Base-by-base conservation (phyloP, 495 filamentous ascomycete genomes). In the Rostrohypoxylon terebratum region DNA sequence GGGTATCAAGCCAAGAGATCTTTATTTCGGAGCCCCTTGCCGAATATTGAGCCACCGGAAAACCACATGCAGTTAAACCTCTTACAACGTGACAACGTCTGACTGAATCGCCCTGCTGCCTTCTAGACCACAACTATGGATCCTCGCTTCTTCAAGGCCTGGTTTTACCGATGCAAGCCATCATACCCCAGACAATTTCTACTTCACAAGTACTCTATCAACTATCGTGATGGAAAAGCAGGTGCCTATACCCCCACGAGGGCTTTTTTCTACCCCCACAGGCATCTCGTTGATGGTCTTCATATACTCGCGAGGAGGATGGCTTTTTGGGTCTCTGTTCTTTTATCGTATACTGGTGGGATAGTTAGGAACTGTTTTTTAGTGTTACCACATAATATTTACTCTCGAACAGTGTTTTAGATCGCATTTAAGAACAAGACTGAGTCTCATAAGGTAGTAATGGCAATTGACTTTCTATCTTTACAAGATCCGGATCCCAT, bases 401-500 rank as follows among this genome's bases (percentile, higher is more conserved):
- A 8, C 25, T n/a, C 25, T 20, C 42, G 7, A 53, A 33, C 8
- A 38, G 14, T 11, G 16, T 38, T 51, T 38, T 42, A 4, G 25
- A 45, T 34, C 44, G 4, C 16, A 48, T 57, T 20, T 42, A 16
- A 13, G 47, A 0, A 38, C 18, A 16, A 36, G 11, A 66, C 20
- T 11, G 16, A 0, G 20, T 14, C 23, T 45, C 31, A 33, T 59
- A 42, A 57, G n/a, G 28, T n/a, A 59, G 38, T 50, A 28, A 74
- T 74, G 72, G 67, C 72, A n/a, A 63, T 71, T 54, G 67, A 71
- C 31, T 71, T 71, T 14, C 47, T 66, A 48, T 74, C 72, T 42
- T 34, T 61, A 48, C 59, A 59, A 59, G 66, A 48, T 40, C 55
- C 75, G 7, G 78, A 79, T 20, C 80, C 81, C 31, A 81, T 83